Conservation (phyloP, 2,329 filamentous ascomycete genomes). For the Alternaria sp. region DNA sequence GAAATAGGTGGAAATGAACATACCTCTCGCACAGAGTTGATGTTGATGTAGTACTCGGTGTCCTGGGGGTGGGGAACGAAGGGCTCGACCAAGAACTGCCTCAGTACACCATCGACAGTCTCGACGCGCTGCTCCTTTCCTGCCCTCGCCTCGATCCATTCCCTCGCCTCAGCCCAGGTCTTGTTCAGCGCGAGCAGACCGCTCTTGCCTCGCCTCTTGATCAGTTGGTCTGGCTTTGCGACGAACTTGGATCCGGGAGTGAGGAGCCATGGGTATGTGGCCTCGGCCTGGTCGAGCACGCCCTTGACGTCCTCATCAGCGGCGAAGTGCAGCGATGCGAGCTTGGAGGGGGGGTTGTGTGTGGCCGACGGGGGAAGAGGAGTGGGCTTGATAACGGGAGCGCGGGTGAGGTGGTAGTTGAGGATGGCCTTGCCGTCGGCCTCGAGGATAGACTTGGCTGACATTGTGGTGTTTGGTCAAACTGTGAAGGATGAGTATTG, state of each 20-base stretch:
- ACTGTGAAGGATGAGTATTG: conserved; percentile 38
- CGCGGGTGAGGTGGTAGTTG: conserved; percentile 99
- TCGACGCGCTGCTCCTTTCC: conserved; percentile 94
- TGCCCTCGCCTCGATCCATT: conserved; percentile 91
- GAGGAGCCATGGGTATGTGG: conserved; percentile 96
- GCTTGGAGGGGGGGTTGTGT: conserved; percentile 91
- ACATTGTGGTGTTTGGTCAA: conserved; percentile 67
- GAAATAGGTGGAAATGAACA: conserved; percentile 57
- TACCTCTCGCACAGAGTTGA: conserved; percentile 99
- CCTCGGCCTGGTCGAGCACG: conserved; percentile 93
- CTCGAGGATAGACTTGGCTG: conserved; percentile 96
- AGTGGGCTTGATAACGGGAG: conserved; percentile 96
- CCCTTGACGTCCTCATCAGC: conserved; percentile 83
- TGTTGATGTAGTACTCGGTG: conserved; percentile 99
- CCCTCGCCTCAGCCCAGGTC: conserved; percentile 91
- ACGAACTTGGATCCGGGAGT: conserved; percentile 87
- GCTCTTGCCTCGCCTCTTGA: conserved; percentile 99
- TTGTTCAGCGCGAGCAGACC: conserved; percentile 96
- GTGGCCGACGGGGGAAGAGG: conserved; percentile 83
- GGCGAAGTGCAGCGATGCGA: conserved; percentile 91
- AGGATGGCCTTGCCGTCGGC: conserved; percentile 99
- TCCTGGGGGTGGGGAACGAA: conserved; percentile 95
- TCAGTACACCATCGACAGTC: conserved; percentile 84
- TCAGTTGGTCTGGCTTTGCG: conserved; percentile 98
- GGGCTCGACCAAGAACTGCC: conserved; percentile 97